These are phyloP conservation scores for Allium cepa DNA, from an alignment of 106 monocot genomes.

Conservation along the genomic window DNA sequence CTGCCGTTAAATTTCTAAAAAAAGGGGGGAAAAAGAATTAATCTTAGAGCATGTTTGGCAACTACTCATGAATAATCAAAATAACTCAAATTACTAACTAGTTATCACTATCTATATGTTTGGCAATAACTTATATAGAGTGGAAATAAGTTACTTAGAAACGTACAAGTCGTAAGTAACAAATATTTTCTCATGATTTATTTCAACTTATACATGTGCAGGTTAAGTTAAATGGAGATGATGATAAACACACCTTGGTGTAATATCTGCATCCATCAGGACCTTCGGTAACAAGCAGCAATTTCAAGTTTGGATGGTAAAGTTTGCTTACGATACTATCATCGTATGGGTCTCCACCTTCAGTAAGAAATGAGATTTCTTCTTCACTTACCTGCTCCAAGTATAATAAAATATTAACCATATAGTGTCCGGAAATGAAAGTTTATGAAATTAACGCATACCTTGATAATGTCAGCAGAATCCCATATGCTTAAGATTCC, in stretches of 20 bases:
- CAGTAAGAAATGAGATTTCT: conserved; percentile 85
- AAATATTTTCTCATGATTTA: not conserved
- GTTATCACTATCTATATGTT: too few relatives aligned
- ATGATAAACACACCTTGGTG: conserved; percentile 47
- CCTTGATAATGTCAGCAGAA: conserved; percentile 93
- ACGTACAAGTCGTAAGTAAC: too few relatives aligned
- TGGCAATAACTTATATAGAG: too few relatives aligned
- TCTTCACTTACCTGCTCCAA: conserved; percentile 77
- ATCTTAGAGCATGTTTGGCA: not conserved
- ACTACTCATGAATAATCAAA: not conserved
- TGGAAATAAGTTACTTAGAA: too few relatives aligned
- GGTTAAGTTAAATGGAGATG: not conserved
- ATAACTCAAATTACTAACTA: not conserved
- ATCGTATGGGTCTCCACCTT: conserved; percentile 86
- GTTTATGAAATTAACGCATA: conserved; percentile 7
- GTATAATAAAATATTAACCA: too few relatives aligned
- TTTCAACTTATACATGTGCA: not conserved
- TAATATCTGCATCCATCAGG: conserved; percentile 92
- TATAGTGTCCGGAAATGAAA: not conserved
- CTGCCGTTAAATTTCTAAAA: conserved; percentile 67
- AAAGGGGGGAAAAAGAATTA: not conserved
- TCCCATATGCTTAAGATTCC: conserved; percentile 97
- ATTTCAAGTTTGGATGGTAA: conserved; percentile 79
- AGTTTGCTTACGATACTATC: conserved; percentile 77
- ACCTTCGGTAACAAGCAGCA: conserved; percentile 91